Evolutionary conservation across 441 rosid genomes (phyloP), one percentile per base, ranked within the genome.

Genomic region (Melastoma candidum): DNA sequence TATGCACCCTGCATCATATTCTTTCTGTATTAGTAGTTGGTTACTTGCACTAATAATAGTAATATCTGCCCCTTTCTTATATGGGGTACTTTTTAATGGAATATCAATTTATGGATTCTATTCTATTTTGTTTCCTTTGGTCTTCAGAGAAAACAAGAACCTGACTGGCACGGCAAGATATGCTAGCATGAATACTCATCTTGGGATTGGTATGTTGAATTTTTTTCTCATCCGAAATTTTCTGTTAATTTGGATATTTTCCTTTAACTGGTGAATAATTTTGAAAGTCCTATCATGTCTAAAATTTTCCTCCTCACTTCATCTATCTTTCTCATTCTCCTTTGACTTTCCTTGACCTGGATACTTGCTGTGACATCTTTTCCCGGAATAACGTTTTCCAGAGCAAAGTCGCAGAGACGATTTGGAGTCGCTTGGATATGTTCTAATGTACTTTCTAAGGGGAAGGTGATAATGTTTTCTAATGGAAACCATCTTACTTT

Each of bases 111-210:
- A 12, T 13, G n/a, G 1, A 36, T 49, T 27, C 53, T 9, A 11
- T n/a, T 52, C 12, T 52, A 52, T 29, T 52, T 24, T 3, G 46
- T 7, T 2, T 13, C 48, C 47, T 13, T 11, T 46, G 48, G 12
- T 54, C 61, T 81, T 67, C 84, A 92, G 98, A 69, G 98, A 92
- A 70, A 92, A 92, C 56, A 88, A 88, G 64, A 92, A 88, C 69
- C 77, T 92, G 71, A 88, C 97, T 2, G 97, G 98, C 60, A 92
- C 98, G 65, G 95, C 97, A 48, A 85, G 98, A 82, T 92, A 88
- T 81, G 97, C 97, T 14, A 92, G 98, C 83, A 88, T 86, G 95
- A 92, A 85, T 54, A 92, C 97, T 62, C 98, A 92, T 72, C 85
- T 92, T 54, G 98, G 98, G 56, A 92, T 92, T 68, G 98, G 98